phyloP scores from a whole-genome alignment of 495 filamentous ascomycete species.

The Neurospora sp. region DNA sequence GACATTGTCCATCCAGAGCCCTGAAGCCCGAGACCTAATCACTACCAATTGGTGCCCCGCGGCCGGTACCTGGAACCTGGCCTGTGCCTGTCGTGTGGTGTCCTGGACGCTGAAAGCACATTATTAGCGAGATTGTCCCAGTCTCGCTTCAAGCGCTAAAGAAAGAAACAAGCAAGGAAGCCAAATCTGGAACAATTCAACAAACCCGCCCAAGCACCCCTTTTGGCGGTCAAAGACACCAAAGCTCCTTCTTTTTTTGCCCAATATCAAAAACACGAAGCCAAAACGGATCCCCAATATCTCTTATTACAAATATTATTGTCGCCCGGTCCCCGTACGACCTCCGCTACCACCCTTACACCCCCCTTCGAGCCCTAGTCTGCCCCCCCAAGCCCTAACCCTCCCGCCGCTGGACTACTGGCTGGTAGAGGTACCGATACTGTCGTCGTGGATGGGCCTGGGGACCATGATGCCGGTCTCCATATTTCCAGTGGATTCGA shows the following conservation, averaged over 20 bases:
- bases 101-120: constrained; percentile 1
- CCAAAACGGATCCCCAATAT: background rate
- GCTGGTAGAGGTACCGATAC: background rate
- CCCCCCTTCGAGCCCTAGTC: background rate
- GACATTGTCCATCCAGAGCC: background rate
- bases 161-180: background rate
- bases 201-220: background rate
- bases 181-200: background rate
- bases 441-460: background rate
- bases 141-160: background rate
- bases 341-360: background rate
- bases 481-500: constrained; percentile 5
- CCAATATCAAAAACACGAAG: background rate
- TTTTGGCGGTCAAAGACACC: background rate
- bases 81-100: background rate
- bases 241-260: background rate
- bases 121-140: background rate
- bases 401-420: background rate
- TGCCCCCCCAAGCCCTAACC: background rate
- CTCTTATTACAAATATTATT: background rate
- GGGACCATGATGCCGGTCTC: background rate
- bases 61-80: background rate
- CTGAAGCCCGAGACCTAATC: background rate
- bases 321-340: background rate
- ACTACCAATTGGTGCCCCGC: background rate